Evolutionary conservation across 1,139 yeast species (phyloP).

Genomic region (Yamadazyma friedrichii): DNA sequence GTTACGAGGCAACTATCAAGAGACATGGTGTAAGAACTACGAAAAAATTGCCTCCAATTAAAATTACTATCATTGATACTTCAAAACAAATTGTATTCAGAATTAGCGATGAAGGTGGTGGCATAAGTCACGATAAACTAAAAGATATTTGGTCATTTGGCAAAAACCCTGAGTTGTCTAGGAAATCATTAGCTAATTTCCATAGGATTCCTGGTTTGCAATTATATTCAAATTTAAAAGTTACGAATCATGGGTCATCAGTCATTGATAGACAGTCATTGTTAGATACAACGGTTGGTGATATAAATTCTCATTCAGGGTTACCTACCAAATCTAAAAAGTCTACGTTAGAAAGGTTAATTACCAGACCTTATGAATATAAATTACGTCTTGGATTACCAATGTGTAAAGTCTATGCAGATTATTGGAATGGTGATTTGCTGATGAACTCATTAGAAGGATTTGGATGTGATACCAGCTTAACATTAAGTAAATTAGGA

Average conservation of each 20-base stretch:
- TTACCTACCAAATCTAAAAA: constrained; percentile 27
- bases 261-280: constrained; percentile 25
- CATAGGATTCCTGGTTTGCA: constrained; percentile 65
- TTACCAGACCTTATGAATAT: constrained; percentile 69
- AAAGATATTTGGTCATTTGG: constrained; percentile 83
- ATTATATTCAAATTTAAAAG: constrained; percentile 39
- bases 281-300: constrained; percentile 38
- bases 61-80: constrained; percentile 67
- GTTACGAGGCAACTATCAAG: constrained; percentile 74
- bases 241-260: constrained; percentile 41
- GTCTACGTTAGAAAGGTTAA: constrained; percentile 45
- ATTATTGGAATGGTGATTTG: constrained; percentile 92
- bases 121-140: constrained; percentile 58
- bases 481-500: constrained; percentile 77
- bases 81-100: constrained; percentile 69
- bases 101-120: constrained; percentile 90
- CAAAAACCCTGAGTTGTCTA: constrained; percentile 58
- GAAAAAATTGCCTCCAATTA: constrained; percentile 61
- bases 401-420: constrained; percentile 87
- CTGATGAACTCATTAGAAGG: constrained; percentile 84
- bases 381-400: constrained; percentile 88
- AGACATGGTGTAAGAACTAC: constrained; percentile 30
- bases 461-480: constrained; percentile 84
- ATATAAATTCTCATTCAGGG: constrained; percentile 27
- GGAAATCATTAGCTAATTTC: constrained; percentile 57